These are phyloP conservation scores for Aspergillus heteromorphus DNA, from an alignment of 495 filamentous ascomycete genomes.

Conservation along the genomic window DNA sequence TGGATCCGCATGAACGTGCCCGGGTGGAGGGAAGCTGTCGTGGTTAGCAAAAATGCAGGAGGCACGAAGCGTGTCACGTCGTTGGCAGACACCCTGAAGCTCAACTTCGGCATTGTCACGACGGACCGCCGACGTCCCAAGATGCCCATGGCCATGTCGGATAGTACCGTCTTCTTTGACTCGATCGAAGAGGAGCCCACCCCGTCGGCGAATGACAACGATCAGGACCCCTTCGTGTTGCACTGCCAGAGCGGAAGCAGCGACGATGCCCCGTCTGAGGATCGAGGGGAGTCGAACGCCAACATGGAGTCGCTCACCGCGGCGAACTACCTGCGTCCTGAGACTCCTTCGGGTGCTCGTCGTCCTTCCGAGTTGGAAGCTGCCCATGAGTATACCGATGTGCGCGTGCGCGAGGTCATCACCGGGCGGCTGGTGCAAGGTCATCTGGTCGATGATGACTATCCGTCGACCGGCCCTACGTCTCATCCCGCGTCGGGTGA, in stretches of 20 bases:
- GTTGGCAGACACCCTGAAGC: conserved; percentile 88
- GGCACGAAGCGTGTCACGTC: conserved; percentile 98
- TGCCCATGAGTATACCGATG: conserved; percentile 71
- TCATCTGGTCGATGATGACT: conserved; percentile 92
- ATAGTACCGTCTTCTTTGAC: conserved; percentile 56
- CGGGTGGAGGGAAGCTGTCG: conserved; percentile 85
- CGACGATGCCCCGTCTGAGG: conserved; percentile 11
- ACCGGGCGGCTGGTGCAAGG: conserved; percentile 91
- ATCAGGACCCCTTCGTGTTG: conserved; percentile 30
- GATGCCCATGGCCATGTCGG: conserved; percentile 53
- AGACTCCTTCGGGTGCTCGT: conserved; percentile 33
- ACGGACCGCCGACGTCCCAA: conserved; percentile 75
- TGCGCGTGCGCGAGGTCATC: conserved; percentile 82
- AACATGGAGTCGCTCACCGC: conserved; percentile 8
- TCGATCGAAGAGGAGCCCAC: conserved; percentile 32
- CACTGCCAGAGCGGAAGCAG: conserved; percentile 21
- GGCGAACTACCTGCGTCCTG: conserved; percentile 24
- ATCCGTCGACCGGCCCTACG: conserved; percentile 60
- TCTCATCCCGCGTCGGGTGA: conserved; percentile 58
- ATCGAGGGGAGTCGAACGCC: conserved; percentile 2
- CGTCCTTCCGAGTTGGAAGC: conserved; percentile 44
- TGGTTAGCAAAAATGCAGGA: conserved; percentile 96
- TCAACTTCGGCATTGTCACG: conserved; percentile 96
- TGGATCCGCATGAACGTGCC: conserved; percentile 89
- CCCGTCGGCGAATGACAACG: conserved; percentile 23